A percentile compares a stretch with the other conserved stretches of the same genome.
phyloP scores from a whole-genome alignment of 2,329 filamentous ascomycete genomes.

The Pyricularia grisea region DNA sequence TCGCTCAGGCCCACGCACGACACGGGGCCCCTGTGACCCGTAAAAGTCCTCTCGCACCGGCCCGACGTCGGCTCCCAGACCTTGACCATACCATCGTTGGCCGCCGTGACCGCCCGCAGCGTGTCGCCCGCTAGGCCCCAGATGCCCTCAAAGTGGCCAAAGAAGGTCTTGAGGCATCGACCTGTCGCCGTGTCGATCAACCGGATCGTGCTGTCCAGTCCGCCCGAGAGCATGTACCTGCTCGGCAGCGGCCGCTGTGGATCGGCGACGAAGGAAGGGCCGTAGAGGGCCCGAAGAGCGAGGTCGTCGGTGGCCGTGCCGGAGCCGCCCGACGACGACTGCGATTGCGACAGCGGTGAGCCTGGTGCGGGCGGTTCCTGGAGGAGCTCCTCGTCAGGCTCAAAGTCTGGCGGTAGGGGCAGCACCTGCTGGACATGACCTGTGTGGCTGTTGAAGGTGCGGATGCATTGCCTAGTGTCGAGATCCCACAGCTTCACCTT shows the following conservation, averaged over 20 bases:
- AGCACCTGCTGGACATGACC: conserved; percentile 92
- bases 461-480: conserved; percentile 70
- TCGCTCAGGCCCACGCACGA: conserved; percentile 91
- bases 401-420: conserved; percentile 76
- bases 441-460: conserved; percentile 76
- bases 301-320: conserved; percentile 21
- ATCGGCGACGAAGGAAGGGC: conserved; percentile 51
- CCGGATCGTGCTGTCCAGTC: conserved; percentile 82
- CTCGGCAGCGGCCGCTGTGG: conserved; percentile 63
- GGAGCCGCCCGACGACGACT: conserved; percentile 9
- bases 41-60: conserved; percentile 85
- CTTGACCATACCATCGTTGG: conserved; percentile 92
- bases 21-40: conserved; percentile 81
- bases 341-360: neutral
- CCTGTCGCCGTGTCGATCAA: conserved; percentile 84
- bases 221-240: conserved; percentile 86
- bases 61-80: conserved; percentile 88
- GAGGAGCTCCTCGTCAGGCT: conserved; percentile 61
- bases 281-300: conserved; percentile 44
- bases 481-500: conserved; percentile 66
- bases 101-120: conserved; percentile 33
- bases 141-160: conserved; percentile 91
- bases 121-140: conserved; percentile 90
- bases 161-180: conserved; percentile 82
- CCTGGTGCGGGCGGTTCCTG: conserved; percentile 25